Conservation (phyloP, 73 alveolate species). For the Blepharisma japonicum region DNA sequence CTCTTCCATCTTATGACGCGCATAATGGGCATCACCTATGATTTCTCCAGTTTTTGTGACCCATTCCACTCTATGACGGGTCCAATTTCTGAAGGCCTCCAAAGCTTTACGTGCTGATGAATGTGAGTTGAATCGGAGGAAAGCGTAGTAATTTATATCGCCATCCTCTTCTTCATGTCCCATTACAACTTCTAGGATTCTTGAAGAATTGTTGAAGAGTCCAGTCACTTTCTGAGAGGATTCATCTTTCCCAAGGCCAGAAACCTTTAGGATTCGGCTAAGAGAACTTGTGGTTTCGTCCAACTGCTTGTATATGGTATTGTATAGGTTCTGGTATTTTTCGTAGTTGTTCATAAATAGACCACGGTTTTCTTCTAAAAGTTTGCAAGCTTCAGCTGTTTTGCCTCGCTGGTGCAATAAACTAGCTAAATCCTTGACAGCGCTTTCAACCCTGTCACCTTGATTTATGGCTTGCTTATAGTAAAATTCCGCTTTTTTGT, state of each 20-base stretch:
- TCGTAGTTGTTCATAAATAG: neutral
- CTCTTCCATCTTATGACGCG: conserved; percentile 21
- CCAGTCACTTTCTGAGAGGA: neutral
- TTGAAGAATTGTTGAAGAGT: neutral
- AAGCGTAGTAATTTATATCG: neutral
- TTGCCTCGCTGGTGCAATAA: conserved; percentile 22
- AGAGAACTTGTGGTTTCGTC: neutral
- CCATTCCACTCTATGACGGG: neutral
- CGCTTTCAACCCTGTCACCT: conserved; percentile 20
- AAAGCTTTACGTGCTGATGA: conserved; percentile 12
- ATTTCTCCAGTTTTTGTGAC: neutral
- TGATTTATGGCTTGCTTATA: conserved; percentile 24
- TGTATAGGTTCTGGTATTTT: conserved; percentile 13
- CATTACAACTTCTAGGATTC: neutral
- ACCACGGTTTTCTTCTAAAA: neutral
- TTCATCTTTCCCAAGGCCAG: neutral
- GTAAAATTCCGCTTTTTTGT: conserved; percentile 7
- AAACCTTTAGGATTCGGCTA: neutral
- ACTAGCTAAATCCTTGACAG: conserved; percentile 27
- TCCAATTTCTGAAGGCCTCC: neutral
- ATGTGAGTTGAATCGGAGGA: conserved; percentile 1
- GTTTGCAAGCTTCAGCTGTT: conserved; percentile 29
- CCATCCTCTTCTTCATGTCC: conserved; percentile 1
- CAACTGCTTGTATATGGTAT: conserved; percentile 8
- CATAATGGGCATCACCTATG: neutral